Base-by-base conservation (phyloP, 768 basidiomycete species). In the Sporobolomyces roseus region DNA sequence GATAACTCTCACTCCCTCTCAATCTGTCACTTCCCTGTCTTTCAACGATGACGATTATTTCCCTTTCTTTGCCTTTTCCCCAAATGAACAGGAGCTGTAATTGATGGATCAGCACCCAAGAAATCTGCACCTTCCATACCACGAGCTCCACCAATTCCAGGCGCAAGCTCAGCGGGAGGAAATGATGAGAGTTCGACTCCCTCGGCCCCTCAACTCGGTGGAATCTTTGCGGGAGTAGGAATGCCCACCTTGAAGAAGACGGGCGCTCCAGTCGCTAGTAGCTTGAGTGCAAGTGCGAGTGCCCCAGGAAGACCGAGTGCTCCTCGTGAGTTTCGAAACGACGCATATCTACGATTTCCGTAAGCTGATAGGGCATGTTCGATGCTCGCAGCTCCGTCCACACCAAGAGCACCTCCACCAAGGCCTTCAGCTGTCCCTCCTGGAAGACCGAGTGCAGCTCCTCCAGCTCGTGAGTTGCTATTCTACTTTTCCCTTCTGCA, bases 211-310 rank as follows among this genome's bases (percentile, higher is more conserved):
- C 69, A 71, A 43, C 59, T 74, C 16, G 73, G 35, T 1, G 73
- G 73, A 7, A 46, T 74, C 43, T 74, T 74, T 38, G 73, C 73
- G 1, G 73, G 73, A 25, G 73, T 70, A 4, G 66, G 68, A 5
- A 74, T 74, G 73, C 73, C 73, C 0, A 71, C 70, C 25, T 53
- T 74, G 13, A 71, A 61, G 58, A 74, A 71, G 64, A 69, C 70
- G 25, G 73, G 70, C 6, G 61, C 58, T 2, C 51, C 63, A 5
- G 50, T 45, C 12, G 66, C 70, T 19, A 65, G 63, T 12, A 33
- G 62, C 1, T 49, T 69, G 38, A n/a, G 48, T 19, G n/a, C n/a
- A n/a, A n/a, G n/a, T n/a, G n/a, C n/a, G n/a, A n/a, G n/a, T n/a
- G n/a, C n/a, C n/a, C n/a, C n/a, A n/a, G n/a, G n/a, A n/a, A n/a